phyloP scores from a whole-genome alignment of 306 rosid species.

The Adenanthera pavonina region DNA sequence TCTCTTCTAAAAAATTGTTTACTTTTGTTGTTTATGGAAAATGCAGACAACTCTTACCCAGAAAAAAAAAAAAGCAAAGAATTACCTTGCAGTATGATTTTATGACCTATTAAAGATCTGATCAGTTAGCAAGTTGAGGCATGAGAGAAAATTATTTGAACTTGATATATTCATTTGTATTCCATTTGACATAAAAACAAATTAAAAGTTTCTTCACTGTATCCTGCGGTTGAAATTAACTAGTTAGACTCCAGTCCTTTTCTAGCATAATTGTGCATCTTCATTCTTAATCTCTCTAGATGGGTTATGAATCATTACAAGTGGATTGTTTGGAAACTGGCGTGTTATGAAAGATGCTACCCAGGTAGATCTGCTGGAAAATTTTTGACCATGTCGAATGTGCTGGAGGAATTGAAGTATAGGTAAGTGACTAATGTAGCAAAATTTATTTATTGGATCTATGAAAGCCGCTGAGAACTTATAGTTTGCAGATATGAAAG shows the following conservation, averaged over 20 bases:
- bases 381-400: slow-evolving; percentile 66
- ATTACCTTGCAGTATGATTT: slow-evolving; percentile 23
- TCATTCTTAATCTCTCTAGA: slow-evolving; percentile 51
- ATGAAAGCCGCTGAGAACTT: slow-evolving; percentile 30
- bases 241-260: slow-evolving; percentile 21
- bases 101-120: slow-evolving; percentile 8
- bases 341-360: slow-evolving; percentile 78
- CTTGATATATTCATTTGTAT: slow-evolving; percentile 18
- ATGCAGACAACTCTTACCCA: neutral
- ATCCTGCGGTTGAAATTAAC: slow-evolving; percentile 24
- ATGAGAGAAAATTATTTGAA: slow-evolving; percentile 28
- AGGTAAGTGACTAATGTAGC: slow-evolving; percentile 55
- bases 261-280: slow-evolving; percentile 39
- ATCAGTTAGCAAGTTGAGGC: slow-evolving; percentile 5
- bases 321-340: slow-evolving; percentile 96
- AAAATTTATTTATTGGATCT: slow-evolving; percentile 34
- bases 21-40: slow-evolving; percentile 26
- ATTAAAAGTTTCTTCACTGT: slow-evolving; percentile 10
- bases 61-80: neutral
- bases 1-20: slow-evolving; percentile 32
- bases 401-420: slow-evolving; percentile 90
- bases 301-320: slow-evolving; percentile 92
- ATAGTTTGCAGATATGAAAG: slow-evolving; percentile 71
- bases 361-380: slow-evolving; percentile 60
- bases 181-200: neutral